Evolutionary conservation across 169 alveolate genomes (phyloP).

Genomic region (Plasmodium malariae): DNA sequence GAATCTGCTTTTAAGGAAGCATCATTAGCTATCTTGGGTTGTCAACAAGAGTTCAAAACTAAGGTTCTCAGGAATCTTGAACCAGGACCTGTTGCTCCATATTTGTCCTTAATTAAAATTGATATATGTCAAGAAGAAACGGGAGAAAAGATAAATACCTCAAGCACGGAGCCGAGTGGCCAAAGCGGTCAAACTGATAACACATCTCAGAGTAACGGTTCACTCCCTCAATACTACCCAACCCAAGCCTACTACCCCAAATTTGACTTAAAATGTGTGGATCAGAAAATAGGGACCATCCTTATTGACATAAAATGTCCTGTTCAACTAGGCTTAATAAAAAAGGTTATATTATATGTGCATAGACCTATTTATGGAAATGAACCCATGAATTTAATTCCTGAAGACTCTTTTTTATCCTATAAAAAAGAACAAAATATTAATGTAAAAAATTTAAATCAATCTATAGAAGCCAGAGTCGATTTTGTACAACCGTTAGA

Average conservation of each 20-base stretch:
- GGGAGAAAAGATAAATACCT: neutral
- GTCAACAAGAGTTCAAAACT: conserved; percentile 75
- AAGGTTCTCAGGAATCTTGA: conserved; percentile 47
- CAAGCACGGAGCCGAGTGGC: neutral
- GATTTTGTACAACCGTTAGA: conserved; percentile 83
- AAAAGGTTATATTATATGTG: conserved; percentile 76
- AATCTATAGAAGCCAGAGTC: conserved; percentile 78
- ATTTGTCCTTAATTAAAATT: conserved; percentile 41
- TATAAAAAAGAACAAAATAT: conserved; percentile 76
- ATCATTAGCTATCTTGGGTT: conserved; percentile 83
- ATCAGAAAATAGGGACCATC: conserved; percentile 80
- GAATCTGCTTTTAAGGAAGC: conserved; percentile 87
- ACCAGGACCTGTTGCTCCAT: conserved; percentile 69
- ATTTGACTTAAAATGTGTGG: conserved; percentile 81
- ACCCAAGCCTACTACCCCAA: conserved; percentile 73
- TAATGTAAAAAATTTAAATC: conserved; percentile 68
- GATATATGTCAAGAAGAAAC: neutral
- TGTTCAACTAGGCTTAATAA: conserved; percentile 77
- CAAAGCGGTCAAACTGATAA: neutral
- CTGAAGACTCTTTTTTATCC: conserved; percentile 71
- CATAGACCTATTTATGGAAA: conserved; percentile 84
- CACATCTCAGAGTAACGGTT: neutral
- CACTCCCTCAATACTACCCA: conserved; percentile 52
- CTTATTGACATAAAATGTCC: conserved; percentile 76
- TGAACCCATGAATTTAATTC: conserved; percentile 80